Conservation (phyloP, 164 flowering plant genomes). For the Tetracentron sinense region DNA sequence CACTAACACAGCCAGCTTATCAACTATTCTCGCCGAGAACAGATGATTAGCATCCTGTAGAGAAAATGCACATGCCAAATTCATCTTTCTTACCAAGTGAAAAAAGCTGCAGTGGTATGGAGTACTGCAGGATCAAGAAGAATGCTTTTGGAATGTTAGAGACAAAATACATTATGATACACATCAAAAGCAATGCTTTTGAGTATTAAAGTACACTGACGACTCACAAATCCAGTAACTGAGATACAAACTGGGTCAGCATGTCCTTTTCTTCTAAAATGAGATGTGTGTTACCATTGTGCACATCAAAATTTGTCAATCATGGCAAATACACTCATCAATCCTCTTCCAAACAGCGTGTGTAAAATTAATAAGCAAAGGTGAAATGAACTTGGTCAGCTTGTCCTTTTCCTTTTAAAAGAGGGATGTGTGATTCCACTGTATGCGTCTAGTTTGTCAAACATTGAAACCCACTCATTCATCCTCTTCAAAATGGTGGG, state of each 20-base stretch:
- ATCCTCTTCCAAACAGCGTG: not conserved
- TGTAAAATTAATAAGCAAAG: not conserved
- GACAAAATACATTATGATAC: constrained; percentile 4
- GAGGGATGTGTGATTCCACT: too few species aligned
- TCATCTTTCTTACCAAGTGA: too few species aligned
- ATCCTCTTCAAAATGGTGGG: constrained; percentile 50
- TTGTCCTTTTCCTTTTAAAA: too few species aligned
- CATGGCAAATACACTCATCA: not conserved
- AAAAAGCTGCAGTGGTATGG: too few species aligned
- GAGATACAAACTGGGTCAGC: constrained; percentile 4
- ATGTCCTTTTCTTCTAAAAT: not conserved
- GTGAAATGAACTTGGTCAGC: constrained; percentile 1
- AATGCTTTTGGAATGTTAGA: not conserved
- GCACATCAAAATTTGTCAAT: too few species aligned
- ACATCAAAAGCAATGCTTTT: not conserved
- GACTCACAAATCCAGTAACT: not conserved
- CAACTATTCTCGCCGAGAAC: too few species aligned
- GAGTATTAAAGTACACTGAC: constrained; percentile 1
- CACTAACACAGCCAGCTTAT: too few species aligned
- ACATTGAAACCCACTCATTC: constrained; percentile 9
- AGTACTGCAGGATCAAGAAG: too few species aligned
- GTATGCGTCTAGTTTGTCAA: not conserved
- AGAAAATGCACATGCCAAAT: too few species aligned
- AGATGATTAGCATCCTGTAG: too few species aligned
- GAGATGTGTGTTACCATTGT: too few species aligned